These are phyloP conservation scores for Penicillium waksmanii DNA, from an alignment of 495 filamentous ascomycete genomes.

Conservation along the genomic window DNA sequence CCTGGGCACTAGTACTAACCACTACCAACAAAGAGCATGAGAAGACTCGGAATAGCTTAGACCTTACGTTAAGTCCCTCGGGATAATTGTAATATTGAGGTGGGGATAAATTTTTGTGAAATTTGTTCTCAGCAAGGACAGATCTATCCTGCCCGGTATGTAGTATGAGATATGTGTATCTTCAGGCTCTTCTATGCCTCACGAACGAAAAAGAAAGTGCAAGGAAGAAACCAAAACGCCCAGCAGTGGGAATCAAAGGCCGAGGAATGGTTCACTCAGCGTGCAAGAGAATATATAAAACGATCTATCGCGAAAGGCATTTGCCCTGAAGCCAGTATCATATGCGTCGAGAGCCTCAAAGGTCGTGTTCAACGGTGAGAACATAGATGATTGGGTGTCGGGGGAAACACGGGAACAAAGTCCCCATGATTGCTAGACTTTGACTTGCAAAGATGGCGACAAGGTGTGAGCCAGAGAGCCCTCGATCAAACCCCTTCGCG, in stretches of 20 bases:
- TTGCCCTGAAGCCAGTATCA: slow-evolving; percentile 3
- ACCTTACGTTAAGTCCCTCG: not conserved
- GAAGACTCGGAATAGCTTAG: not conserved
- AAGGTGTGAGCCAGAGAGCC: not conserved
- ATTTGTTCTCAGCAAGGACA: slow-evolving; percentile 6
- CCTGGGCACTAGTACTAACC: not conserved
- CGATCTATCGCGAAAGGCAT: slow-evolving; percentile 16
- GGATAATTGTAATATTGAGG: not conserved
- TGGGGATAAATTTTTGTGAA: not conserved
- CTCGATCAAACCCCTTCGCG: no score
- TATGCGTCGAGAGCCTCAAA: slow-evolving; percentile 10
- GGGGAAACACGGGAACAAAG: no score
- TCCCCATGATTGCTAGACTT: no score
- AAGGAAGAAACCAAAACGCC: slow-evolving; percentile 18
- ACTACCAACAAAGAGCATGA: not conserved
- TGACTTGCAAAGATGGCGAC: slow-evolving; percentile 5
- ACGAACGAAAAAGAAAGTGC: slow-evolving; percentile 7
- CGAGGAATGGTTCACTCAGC: slow-evolving; percentile 12
- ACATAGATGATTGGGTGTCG: no score
- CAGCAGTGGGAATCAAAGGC: slow-evolving; percentile 24
- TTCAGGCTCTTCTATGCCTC: slow-evolving; percentile 22
- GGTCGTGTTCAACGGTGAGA: not conserved
- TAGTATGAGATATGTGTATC: slow-evolving; percentile 20
- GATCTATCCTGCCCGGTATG: slow-evolving; percentile 1
- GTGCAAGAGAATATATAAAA: slow-evolving; percentile 1